Percentiles rank a stretch among this genome's conserved stretches.
These are phyloP conservation scores for Cicer bijugum DNA, from an alignment of 306 rosid genomes.

Conservation along the genomic window DNA sequence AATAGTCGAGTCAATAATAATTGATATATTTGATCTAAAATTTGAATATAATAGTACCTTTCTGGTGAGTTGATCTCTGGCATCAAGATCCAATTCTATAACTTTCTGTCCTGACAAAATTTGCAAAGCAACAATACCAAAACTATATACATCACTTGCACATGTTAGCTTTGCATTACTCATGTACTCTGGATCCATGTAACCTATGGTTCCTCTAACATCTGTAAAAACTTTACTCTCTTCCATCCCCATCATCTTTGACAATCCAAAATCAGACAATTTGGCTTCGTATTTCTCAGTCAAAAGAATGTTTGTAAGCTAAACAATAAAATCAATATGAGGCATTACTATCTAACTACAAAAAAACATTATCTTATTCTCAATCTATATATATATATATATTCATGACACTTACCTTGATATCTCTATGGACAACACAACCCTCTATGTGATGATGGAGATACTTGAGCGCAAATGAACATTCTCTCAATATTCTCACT, in stretches of 20 bases:
- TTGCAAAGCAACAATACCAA: slow-evolving; percentile 81
- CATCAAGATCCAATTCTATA: slow-evolving; percentile 77
- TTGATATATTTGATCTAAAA: too few relatives aligned
- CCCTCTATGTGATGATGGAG: slow-evolving; percentile 82
- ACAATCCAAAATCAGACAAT: slow-evolving; percentile 88
- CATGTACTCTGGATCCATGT: slow-evolving; percentile 98
- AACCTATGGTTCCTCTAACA: slow-evolving; percentile 90
- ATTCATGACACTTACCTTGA: slow-evolving; percentile 58
- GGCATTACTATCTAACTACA: background rate
- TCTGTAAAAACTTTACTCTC: slow-evolving; percentile 82
- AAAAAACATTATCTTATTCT: background rate
- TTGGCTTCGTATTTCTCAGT: slow-evolving; percentile 69
- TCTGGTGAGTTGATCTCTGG: slow-evolving; percentile 85
- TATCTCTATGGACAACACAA: slow-evolving; percentile 90
- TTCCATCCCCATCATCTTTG: slow-evolving; percentile 74
- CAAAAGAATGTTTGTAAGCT: slow-evolving; percentile 90
- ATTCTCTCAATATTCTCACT: slow-evolving; percentile 76
- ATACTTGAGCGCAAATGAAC: slow-evolving; percentile 73
- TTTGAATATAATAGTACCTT: slow-evolving; percentile 52
- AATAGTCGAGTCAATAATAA: too few relatives aligned
- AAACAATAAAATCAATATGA: slow-evolving; percentile 17
- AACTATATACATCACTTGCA: slow-evolving; percentile 85
- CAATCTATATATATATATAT: background rate
- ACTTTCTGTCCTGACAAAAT: slow-evolving; percentile 86
- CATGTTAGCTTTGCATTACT: slow-evolving; percentile 82